Base-by-base conservation (phyloP, 306 rosid species). In the Biancaea sappan region DNA sequence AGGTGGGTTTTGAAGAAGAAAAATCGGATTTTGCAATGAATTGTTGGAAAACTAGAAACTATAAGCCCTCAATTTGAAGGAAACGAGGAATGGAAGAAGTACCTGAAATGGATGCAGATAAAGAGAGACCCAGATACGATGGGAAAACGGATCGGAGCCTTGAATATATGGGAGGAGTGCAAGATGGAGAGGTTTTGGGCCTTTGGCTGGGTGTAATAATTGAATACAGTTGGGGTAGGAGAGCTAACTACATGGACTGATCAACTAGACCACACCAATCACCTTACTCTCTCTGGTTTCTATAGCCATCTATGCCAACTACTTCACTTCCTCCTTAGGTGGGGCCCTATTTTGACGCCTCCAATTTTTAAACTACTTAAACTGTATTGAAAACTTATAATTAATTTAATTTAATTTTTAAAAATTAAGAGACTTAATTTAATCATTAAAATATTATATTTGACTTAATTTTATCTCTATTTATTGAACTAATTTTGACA, bases 191-290 rank as follows among this genome's bases (percentile, higher is more conserved):
- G 48, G 32, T 19, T 69, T 66, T 43, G 74, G 73, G 50, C 50
- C 46, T 64, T 14, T 12, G 61, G 87, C 56, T 66, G 74, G 57
- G 53, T 47, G 58, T 43, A 80, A 72, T 91, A 78, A 91, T 82
- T 84, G 66, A 15, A 74, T 75, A 59, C 71, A 25, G 97, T 91
- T 88, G 95, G 86, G 88, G 94, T 89, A 69, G 96, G 94, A 81
- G 81, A 86, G 75, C 98, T 85, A 89, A 85, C 86, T 1, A 6
- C 22, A 21, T 14, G 0, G 46, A 50, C 69, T 10, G 67, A 70
- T 80, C 52, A 86, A 80, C 79, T 6, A 75, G 21, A 78, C 12
- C 66, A 41, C n/a, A 25, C 71, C 71, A 25, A 38, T 37, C 6
- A 59, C 29, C 67, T 34, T 10, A 7, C 29, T 7, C 35, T 14